Evolutionary conservation across 257 asterid genomes (phyloP).

Genomic region (Gentiana macrophylla): DNA sequence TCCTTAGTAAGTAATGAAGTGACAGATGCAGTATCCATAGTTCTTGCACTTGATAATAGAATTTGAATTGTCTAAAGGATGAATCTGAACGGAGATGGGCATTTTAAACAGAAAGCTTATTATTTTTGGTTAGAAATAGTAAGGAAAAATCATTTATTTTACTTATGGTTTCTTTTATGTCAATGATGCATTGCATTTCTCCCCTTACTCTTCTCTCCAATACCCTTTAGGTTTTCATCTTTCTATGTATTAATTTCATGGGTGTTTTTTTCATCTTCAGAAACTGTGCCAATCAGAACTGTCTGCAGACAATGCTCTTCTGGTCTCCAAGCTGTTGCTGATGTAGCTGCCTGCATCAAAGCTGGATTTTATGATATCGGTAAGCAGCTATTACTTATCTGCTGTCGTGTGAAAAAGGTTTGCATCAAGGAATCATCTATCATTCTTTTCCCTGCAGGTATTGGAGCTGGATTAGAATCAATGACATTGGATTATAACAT

Average conservation of each 20-base stretch:
- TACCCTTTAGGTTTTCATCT: not conserved
- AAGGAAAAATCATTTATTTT: not conserved
- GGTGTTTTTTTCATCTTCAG: conserved; percentile 22
- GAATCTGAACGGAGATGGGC: not conserved
- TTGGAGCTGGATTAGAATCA: conserved; percentile 91
- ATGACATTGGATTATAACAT: conserved; percentile 54
- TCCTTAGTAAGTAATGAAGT: too few relatives aligned
- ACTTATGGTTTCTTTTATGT: not conserved
- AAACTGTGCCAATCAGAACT: conserved; percentile 72
- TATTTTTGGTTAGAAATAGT: not conserved
- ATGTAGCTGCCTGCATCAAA: conserved; percentile 85
- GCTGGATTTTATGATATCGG: conserved; percentile 90
- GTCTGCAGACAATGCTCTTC: conserved; percentile 91
- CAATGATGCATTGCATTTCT: not conserved
- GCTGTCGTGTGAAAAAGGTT: conserved; percentile 2
- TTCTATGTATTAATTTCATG: not conserved
- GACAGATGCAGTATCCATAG: not conserved
- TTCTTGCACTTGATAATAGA: not conserved
- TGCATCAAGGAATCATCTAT: not conserved
- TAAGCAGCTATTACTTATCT: conserved; percentile 8
- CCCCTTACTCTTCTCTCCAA: not conserved
- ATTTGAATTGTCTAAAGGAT: too few relatives aligned
- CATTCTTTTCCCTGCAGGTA: conserved; percentile 34
- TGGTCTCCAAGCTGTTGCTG: conserved; percentile 96
- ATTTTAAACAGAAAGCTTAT: not conserved